Conservation (phyloP, 345 rosid genomes). For the Populus simonii region DNA sequence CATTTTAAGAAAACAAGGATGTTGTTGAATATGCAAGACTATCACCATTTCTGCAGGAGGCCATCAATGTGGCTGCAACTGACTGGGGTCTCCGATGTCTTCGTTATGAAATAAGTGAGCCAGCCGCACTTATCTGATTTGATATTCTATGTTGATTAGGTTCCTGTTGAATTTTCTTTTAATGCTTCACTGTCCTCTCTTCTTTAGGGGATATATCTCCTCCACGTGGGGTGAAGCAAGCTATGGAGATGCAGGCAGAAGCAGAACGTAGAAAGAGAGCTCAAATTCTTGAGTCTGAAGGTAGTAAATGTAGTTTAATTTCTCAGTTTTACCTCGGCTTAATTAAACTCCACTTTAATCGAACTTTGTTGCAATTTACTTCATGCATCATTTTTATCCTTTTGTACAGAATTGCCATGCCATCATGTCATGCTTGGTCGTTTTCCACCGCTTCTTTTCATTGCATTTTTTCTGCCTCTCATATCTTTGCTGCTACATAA, state of each 20-base stretch:
- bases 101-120: conserved; percentile 93
- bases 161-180: background rate
- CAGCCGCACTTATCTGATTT: conserved; percentile 20
- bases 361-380: background rate
- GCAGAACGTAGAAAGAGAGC: conserved; percentile 96
- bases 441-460: too few relatives aligned
- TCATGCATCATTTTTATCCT: background rate
- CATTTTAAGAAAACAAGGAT: background rate
- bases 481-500: too few relatives aligned
- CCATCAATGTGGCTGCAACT: conserved; percentile 85
- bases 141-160: background rate
- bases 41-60: conserved; percentile 46
- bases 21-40: background rate
- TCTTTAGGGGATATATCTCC: conserved; percentile 94
- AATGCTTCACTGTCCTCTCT: conserved; percentile 8
- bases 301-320: conserved; percentile 11
- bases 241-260: conserved; percentile 99
- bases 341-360: background rate
- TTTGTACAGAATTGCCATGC: background rate
- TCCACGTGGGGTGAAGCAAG: conserved; percentile 81
- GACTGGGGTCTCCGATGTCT: conserved; percentile 96
- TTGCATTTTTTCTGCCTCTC: too few relatives aligned
- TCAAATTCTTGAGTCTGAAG: conserved; percentile 90
- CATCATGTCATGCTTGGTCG: background rate
- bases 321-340: background rate